Evolutionary conservation across 306 rosid species (phyloP), one percentile per base, ranked within the genome.

Genomic region (Pyrus betulifolia): DNA sequence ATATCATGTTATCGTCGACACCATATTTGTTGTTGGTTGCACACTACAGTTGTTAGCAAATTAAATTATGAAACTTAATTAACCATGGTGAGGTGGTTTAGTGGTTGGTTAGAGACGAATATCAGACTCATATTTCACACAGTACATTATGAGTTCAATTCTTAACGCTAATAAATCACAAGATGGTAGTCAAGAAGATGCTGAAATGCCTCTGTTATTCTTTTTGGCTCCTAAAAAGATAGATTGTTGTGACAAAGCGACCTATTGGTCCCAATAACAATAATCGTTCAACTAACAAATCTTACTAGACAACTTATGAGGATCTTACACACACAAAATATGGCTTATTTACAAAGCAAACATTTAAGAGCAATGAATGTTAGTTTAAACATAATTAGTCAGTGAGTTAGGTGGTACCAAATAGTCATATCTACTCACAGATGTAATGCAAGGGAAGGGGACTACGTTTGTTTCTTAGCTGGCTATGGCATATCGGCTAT

Each of bases 221-320:
- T 38, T 38, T 1, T 38, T 7, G 9, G 2, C 2, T 38, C 10
- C 42, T 1, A 7, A 38, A 38, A 38, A 7, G 42, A 38, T 0
- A 0, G 42, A 38, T 0, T 38, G 0, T 0, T 7, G 2, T 7
- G 42, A 38, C 42, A 38, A 38, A 38, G 10, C 0, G 10, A 38
- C 10, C 1, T 38, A 9, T 38, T 38, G 42, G 42, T 38, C 9
- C 52, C 11, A 12, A 11, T 72, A 57, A 30, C 54, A 69, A 69
- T 45, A 21, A 49, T 52, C 62, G 42, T 68, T 73, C 79, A 78
- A 78, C 79, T 11, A 68, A 78, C 69, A 11, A 61, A 77, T 72
- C 81, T 72, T 51, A 51, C 55, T 4, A 15, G 8, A 51, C 55
- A 51, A 51, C 55, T 51, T 51, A 51, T 17, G 55, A 51, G 21